Evolutionary conservation across 1,284 basidiomycete genomes (phyloP).

Genomic region (Coriolopsis trogii): DNA sequence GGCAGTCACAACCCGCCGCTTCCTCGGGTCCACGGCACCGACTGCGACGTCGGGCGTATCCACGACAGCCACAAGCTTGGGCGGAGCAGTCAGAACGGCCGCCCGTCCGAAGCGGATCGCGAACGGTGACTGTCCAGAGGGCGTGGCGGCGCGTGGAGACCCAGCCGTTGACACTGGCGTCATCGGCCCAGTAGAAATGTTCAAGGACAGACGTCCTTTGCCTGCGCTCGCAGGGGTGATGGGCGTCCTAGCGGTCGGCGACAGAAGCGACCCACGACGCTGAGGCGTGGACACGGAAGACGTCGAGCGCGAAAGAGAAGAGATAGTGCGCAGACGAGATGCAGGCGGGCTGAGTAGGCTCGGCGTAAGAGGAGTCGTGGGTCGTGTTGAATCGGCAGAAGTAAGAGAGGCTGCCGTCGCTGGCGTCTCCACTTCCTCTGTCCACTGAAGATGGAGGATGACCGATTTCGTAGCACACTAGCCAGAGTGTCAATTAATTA

Average conservation of each 20-base stretch:
- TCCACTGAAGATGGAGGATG: constrained; percentile 88
- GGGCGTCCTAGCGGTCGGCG: too few species aligned
- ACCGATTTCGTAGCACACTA: constrained; percentile 89
- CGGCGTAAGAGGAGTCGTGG: constrained; percentile 28
- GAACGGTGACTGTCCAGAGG: constrained; percentile 39
- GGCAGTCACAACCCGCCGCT: constrained; percentile 81
- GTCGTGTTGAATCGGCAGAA: constrained; percentile 22
- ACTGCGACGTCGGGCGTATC: constrained; percentile 84
- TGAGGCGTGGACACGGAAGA: constrained; percentile 49
- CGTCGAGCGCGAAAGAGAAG: constrained; percentile 50
- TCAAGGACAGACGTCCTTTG: constrained; percentile 34
- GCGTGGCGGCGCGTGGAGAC: constrained; percentile 46
- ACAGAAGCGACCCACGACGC: constrained; percentile 48
- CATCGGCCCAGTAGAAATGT: constrained; percentile 29
- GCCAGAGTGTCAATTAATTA: background rate
- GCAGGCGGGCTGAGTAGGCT: constrained; percentile 28
- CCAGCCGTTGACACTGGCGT: constrained; percentile 50
- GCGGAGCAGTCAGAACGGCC: constrained; percentile 75
- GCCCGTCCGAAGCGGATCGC: constrained; percentile 63
- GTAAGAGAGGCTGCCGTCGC: constrained; percentile 13
- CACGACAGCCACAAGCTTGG: constrained; percentile 76
- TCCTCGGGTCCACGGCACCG: constrained; percentile 79
- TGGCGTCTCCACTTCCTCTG: constrained; percentile 56
- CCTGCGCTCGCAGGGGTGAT: too few species aligned
- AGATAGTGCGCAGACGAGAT: constrained; percentile 38